phyloP scores from a whole-genome alignment of 345 rosid genomes.

The Gossypium herbaceum region DNA sequence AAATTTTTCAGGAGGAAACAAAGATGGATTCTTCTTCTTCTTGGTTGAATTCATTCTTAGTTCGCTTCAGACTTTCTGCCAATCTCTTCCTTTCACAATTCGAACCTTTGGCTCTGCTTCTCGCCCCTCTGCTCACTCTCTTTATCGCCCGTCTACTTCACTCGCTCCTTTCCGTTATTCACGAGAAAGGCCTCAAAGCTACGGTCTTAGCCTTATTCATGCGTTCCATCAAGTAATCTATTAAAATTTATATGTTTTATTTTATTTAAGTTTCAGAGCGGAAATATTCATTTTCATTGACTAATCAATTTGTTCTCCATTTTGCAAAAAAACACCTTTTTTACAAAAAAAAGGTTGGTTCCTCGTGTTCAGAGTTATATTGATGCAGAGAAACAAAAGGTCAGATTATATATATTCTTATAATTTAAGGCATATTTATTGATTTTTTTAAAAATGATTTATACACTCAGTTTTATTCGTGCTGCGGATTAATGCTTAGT shows the following conservation, averaged over 20 bases:
- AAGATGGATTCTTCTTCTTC: conserved; percentile 30
- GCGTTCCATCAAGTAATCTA: conserved; percentile 55
- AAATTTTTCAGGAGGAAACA: not conserved
- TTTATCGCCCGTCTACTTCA: conserved; percentile 46
- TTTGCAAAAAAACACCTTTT: not conserved
- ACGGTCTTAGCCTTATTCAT: conserved; percentile 47
- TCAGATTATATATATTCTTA: conserved; percentile 20
- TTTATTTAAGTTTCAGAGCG: not conserved
- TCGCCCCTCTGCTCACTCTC: conserved; percentile 63
- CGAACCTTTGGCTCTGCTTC: conserved; percentile 68
- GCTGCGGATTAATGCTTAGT: not conserved
- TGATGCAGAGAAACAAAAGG: conserved; percentile 96
- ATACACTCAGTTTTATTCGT: not conserved
- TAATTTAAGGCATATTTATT: not conserved
- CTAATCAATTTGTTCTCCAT: not conserved
- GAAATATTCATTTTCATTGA: conserved; percentile 1
- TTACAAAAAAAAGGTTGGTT: conserved; percentile 44
- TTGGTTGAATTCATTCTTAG: conserved; percentile 27
- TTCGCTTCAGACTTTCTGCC: conserved; percentile 40
- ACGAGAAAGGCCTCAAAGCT: conserved; percentile 63
- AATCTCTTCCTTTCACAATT: conserved; percentile 57
- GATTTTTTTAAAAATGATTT: not conserved
- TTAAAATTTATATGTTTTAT: not conserved
- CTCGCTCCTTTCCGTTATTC: conserved; percentile 40
- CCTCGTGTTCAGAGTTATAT: conserved; percentile 78